phyloP scores from a whole-genome alignment of 805 yeast species.

The Candida pini region DNA sequence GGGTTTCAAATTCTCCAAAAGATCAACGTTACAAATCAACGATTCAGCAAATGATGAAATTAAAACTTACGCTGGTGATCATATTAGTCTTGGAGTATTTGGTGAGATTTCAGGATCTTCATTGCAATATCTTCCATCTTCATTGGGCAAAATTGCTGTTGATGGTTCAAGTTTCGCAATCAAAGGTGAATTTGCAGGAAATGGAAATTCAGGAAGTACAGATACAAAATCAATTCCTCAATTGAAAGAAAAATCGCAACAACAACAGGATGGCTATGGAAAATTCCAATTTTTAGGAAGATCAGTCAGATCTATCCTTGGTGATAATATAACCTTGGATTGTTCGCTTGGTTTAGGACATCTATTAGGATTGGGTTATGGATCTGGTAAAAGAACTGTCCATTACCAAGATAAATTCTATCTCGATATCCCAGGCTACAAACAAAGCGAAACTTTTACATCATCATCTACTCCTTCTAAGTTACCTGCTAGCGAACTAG shows the following conservation, averaged over 20 bases:
- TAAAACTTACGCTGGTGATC: conserved; percentile 56
- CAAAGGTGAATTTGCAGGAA: conserved; percentile 41
- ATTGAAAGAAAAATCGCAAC: too few relatives aligned
- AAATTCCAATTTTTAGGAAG: conserved; percentile 31
- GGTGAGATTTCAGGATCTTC: conserved; percentile 39
- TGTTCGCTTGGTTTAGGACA: conserved; percentile 50
- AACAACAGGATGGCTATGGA: conserved; percentile 28
- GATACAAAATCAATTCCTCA: background rate
- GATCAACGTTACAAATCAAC: conserved; percentile 46
- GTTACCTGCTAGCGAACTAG: background rate
- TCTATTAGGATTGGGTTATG: conserved; percentile 35
- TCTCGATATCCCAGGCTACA: conserved; percentile 36
- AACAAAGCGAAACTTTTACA: background rate
- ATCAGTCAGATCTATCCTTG: conserved; percentile 35
- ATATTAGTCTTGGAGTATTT: conserved; percentile 50
- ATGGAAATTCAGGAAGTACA: conserved; percentile 1
- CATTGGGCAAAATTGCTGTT: conserved; percentile 37
- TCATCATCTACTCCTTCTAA: too few relatives aligned
- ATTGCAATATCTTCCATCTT: conserved; percentile 31
- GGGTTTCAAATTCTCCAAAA: conserved; percentile 58
- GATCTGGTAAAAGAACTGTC: conserved; percentile 26
- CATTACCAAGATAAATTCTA: conserved; percentile 78
- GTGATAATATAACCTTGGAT: conserved; percentile 44
- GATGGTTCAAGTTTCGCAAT: conserved; percentile 37
- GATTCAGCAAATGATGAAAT: conserved; percentile 52